Evolutionary conservation across 495 filamentous ascomycete species (phyloP).

Genomic region (Trichodelitschia bisporula): DNA sequence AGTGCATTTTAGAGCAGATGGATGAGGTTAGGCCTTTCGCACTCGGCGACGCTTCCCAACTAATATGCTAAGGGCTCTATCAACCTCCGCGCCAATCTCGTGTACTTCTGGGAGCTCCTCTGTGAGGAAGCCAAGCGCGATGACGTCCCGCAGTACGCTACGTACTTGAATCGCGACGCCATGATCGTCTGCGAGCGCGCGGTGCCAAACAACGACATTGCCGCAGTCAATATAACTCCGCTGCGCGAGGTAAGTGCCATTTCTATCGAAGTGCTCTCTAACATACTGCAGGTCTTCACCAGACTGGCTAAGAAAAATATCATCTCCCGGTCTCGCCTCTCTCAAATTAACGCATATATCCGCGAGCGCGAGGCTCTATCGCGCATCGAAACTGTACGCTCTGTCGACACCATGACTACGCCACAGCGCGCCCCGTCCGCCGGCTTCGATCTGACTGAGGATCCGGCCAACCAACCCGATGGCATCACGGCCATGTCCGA

Average conservation of each 20-base stretch:
- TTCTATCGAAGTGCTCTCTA: slow-evolving; percentile 1
- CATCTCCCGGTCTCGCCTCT: slow-evolving; percentile 41
- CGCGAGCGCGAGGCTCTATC: slow-evolving; percentile 38
- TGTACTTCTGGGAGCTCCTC: slow-evolving; percentile 95
- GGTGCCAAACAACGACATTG: slow-evolving; percentile 70
- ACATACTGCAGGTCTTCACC: too few species aligned
- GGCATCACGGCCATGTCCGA: slow-evolving; percentile 27
- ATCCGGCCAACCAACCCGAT: slow-evolving; percentile 8
- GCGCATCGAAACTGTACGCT: too few species aligned
- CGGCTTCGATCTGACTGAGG: slow-evolving; percentile 1
- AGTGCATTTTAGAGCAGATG: slow-evolving; percentile 86
- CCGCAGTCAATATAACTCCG: slow-evolving; percentile 82
- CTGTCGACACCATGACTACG: too few species aligned
- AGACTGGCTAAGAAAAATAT: slow-evolving; percentile 29
- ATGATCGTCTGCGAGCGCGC: slow-evolving; percentile 70
- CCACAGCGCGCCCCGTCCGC: slow-evolving; percentile 2
- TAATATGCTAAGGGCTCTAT: slow-evolving; percentile 43
- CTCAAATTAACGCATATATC: too few species aligned
- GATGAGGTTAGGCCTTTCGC: slow-evolving; percentile 30
- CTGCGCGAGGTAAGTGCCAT: slow-evolving; percentile 36
- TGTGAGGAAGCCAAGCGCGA: slow-evolving; percentile 66
- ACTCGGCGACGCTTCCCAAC: not conserved
- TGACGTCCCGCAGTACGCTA: slow-evolving; percentile 48
- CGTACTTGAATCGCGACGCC: slow-evolving; percentile 89
- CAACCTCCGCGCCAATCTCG: slow-evolving; percentile 94